Base-by-base conservation (phyloP, 2,329 filamentous ascomycete species). In the Eurotiales sp. region DNA sequence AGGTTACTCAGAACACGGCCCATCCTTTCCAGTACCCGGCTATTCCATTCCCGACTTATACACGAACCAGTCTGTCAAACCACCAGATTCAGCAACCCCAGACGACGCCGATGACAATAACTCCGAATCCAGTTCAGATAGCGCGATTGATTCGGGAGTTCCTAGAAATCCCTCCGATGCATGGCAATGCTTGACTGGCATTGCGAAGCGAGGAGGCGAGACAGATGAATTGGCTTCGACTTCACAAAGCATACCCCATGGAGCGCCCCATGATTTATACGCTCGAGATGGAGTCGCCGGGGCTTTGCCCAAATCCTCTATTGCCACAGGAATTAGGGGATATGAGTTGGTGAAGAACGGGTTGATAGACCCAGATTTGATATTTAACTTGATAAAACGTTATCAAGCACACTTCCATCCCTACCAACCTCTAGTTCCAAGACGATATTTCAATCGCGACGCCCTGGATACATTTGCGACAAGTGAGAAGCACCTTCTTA, bases 401-500 rank as follows among this genome's bases (percentile, higher is more conserved):
- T 87, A 85, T 58, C 81, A 80, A 50, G 73, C 83, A 52, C 77
- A 82, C 55, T 88, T 85, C 57, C 85, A 88, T 59, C 82, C 83
- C 0, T 88, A 84, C 68, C 86, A 87, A 51, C 85, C 86, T 0
- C 71, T 89, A 22, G 84, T 85, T 0, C 82, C 84, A 8, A 73
- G 75, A 32, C 77, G 78, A 56, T 80, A 83, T 39, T 80, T 85
- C 56, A 74, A 82, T 55, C 72, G 76, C 34, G 64, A 70, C 12
- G 70, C 78, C 51, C 66, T 87, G 8, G 71, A 79, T 22, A 70
- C 76, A 15, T 81, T 82, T 55, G 80, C 82, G 4, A 72, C 75
- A 2, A 78, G 79, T 23, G 85, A 88, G 60, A 82, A 79, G 25
- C 82, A 88, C 60, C 72, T 89, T 0, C 74, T 88, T 14, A 88